These are phyloP conservation scores for barrel medic (Medicago truncatula) DNA, from an alignment of 306 rosid species.

Conservation along the genomic window DNA sequence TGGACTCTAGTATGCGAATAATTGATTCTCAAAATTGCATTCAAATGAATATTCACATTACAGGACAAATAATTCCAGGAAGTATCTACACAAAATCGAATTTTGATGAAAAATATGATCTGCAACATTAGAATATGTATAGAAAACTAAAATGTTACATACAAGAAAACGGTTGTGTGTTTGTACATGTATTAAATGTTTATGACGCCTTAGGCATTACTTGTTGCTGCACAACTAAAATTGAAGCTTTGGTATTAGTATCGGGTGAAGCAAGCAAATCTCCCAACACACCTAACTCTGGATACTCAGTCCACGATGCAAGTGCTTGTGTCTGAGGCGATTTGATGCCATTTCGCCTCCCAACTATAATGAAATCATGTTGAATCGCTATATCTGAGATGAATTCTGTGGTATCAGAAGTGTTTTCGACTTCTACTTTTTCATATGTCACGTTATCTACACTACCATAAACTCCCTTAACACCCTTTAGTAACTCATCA, in stretches of 20 bases:
- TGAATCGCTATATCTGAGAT: neutral
- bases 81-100: neutral
- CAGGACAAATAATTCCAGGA: neutral
- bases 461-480: neutral
- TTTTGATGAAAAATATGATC: too few species aligned
- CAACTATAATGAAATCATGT: slow-evolving; percentile 12
- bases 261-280: slow-evolving; percentile 34
- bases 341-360: slow-evolving; percentile 6
- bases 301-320: neutral
- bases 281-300: slow-evolving; percentile 20
- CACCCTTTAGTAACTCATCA: neutral
- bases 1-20: neutral
- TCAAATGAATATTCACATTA: neutral
- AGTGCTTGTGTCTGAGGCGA: neutral
- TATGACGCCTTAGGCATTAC: neutral
- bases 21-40: neutral
- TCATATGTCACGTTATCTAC: neutral
- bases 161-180: neutral
- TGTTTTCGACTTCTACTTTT: neutral
- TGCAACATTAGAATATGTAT: neutral
- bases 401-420: neutral
- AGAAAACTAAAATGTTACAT: neutral
- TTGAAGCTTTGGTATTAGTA: slow-evolving; percentile 4
- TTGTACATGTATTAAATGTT: neutral
- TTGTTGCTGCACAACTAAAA: slow-evolving; percentile 33